These are phyloP conservation scores for Anisodus acutangulus DNA, from an alignment of 257 asterid genomes.

Conservation along the genomic window DNA sequence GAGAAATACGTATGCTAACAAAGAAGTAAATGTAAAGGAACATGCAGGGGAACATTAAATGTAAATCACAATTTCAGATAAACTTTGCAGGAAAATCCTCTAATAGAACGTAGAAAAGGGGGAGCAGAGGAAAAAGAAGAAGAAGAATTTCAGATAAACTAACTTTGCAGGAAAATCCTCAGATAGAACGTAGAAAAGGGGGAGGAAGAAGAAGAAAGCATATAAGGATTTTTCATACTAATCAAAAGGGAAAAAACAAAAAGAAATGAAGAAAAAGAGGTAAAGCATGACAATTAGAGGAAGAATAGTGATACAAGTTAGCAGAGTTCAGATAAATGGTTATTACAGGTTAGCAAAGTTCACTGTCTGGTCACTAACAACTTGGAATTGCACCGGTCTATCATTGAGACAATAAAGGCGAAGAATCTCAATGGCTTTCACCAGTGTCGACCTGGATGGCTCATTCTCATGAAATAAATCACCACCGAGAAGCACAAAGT, in stretches of 20 bases:
- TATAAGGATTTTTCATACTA: slow-evolving; percentile 14
- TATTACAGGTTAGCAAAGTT: slow-evolving; percentile 90
- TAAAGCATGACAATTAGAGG: not conserved
- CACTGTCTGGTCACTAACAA: slow-evolving; percentile 94
- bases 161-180: not conserved
- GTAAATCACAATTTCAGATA: not conserved
- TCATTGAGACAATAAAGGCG: slow-evolving; percentile 91
- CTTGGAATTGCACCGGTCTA: slow-evolving; percentile 88
- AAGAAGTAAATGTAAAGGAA: slow-evolving; percentile 9
- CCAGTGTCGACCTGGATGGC: slow-evolving; percentile 94
- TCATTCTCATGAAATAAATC: slow-evolving; percentile 97
- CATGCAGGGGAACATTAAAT: not conserved
- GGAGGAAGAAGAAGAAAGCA: not conserved
- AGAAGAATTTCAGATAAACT: slow-evolving; percentile 10
- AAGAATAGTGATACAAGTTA: slow-evolving; percentile 8
- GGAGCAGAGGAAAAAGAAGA: not conserved
- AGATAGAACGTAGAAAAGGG: not conserved
- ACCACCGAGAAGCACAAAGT: slow-evolving; percentile 91
- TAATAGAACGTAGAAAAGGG: not conserved
- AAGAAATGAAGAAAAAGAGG: not conserved
- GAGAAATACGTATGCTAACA: not conserved
- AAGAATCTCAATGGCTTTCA: slow-evolving; percentile 88
- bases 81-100: not conserved
- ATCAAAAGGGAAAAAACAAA: slow-evolving; percentile 21
- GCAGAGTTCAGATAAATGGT: slow-evolving; percentile 59